Base-by-base conservation (phyloP, 805 yeast species). In the Phaffomyces antillensis region DNA sequence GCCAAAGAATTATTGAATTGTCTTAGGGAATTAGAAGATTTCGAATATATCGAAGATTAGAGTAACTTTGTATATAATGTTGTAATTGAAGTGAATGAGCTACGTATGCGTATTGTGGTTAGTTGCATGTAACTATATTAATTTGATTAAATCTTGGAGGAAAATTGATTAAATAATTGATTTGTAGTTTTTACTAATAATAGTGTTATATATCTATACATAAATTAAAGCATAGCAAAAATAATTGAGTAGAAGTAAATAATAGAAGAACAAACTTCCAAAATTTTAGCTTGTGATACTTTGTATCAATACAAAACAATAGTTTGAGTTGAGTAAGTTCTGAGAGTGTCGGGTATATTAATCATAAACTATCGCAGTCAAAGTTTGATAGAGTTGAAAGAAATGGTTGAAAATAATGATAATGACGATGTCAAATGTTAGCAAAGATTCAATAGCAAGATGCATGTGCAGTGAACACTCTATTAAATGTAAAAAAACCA, bases 21-120 rank as follows among this genome's bases (percentile, higher is more conserved):
- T 12, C 37, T 59, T 26, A 37, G 31, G 12, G 63, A 54, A 17
- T 40, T 59, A 15, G 45, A 54, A 25, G 34, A 51, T 17, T 59
- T 53, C 31, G 53, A 52, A 16, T 52, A 41, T 16, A 31, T 31
- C 7, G 55, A 51, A 17, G 49, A 49, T 33, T 49, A 32, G 36
- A 20, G 16, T 20, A 7, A 17, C 10, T 11, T 34, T 34, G 18
- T 17, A 34, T 34, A 15, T 34, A 34, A 16, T 16, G 16, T 7
- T 34, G 10, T 34, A 7, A 20, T 20, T 20, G 6, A 7, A 20
- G 23, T 20, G 6, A 20, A 20, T 20, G 23, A 7, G 6, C 23
- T 20, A 20, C 23, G 30, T 12, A 26, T 26, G 12, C 26, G 6
- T 26, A 26, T 26, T 26, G 3, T 10, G 11, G 30, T 28, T 13